These are phyloP conservation scores for Xylaria nigripes DNA, from an alignment of 495 filamentous ascomycete genomes.

Conservation along the genomic window DNA sequence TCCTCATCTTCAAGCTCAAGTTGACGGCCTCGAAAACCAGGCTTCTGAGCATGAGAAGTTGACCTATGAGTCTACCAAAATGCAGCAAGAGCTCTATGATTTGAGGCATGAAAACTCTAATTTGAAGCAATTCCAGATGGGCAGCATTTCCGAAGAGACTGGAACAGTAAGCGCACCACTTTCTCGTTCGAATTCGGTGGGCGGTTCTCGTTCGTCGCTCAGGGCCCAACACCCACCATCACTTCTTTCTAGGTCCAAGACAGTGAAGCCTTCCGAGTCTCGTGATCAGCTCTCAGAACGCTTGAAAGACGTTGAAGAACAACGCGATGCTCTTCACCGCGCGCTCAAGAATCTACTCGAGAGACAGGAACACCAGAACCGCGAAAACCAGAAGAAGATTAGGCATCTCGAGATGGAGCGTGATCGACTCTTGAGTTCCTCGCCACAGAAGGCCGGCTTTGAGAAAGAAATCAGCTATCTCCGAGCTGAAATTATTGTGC, in stretches of 20 bases:
- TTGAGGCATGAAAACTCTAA: slow-evolving; percentile 58
- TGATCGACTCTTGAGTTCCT: slow-evolving; percentile 58
- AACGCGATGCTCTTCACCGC: slow-evolving; percentile 84
- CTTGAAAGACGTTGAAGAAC: slow-evolving; percentile 84
- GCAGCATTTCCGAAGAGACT: slow-evolving; percentile 24
- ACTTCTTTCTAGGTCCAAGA: slow-evolving; percentile 50
- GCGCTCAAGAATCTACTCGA: slow-evolving; percentile 82
- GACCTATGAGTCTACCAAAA: slow-evolving; percentile 63
- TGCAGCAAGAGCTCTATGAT: slow-evolving; percentile 71
- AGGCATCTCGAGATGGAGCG: slow-evolving; percentile 68
- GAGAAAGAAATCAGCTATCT: slow-evolving; percentile 71
- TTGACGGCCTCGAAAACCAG: slow-evolving; percentile 71
- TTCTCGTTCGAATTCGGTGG: slow-evolving; percentile 39
- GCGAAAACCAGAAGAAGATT: slow-evolving; percentile 71
- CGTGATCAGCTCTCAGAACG: slow-evolving; percentile 69
- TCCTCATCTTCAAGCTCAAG: slow-evolving; percentile 58
- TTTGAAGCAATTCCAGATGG: slow-evolving; percentile 26
- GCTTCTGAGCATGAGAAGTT: slow-evolving; percentile 58
- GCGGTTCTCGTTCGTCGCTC: slow-evolving; percentile 23
- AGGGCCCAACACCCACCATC: slow-evolving; percentile 28
- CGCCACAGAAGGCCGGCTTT: slow-evolving; percentile 68
- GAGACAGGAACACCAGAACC: slow-evolving; percentile 71
- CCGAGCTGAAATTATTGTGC: slow-evolving; percentile 72
- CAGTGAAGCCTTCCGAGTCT: slow-evolving; percentile 53
- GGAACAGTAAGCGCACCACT: slow-evolving; percentile 20